Evolutionary conservation across 257 asterid species (phyloP), one percentile per base, ranked within the genome.

Genomic region (Nicotiana knightiana): DNA sequence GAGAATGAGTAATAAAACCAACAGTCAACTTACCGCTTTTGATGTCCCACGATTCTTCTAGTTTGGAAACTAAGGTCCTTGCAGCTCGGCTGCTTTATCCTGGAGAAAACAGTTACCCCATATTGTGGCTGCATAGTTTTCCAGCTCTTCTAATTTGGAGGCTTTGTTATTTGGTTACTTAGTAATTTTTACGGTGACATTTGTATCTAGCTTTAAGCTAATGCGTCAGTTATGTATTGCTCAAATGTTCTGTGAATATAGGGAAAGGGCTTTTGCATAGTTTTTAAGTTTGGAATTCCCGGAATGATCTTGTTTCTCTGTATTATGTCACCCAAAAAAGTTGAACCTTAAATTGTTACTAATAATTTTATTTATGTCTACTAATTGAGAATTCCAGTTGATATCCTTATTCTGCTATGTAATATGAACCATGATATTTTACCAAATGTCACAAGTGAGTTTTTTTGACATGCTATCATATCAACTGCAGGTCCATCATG

Each of bases 401-500:
- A 35, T 66, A 16, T 66, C 48, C 73, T 32, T 66, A 15, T 37
- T 33, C 76, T 67, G 63, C 26, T 75, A 26, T 51, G 26, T 75
- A 48, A 75, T 75, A 48, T 75, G 79, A 51, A 51, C 43, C 62
- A 3, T 75, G 46, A 24, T 51, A 51, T 28, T 75, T 75, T 26
- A 9, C 46, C 79, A 54, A 26, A 15, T 73, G 63, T 58, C 63
- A 15, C 79, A 13, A 15, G 16, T 75, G 26, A 26, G 8, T 53
- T 63, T 80, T 64, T 64, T 48, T 37, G 26, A 62, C 30, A 13
- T 63, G 51, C 71, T 80, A 80, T 64, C 82, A 80, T 64, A 76
- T 46, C 37, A 13, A 15, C 26, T 88, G 90, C 90, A 92, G 96
- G 81, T 57, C 81, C 66, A 77, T 84, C 83, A 96, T 95, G 99